Percentiles rank a stretch among this genome's conserved stretches.
Evolutionary conservation across 2,329 filamentous ascomycete genomes (phyloP).

Genomic region (Xylariaceae sp.): DNA sequence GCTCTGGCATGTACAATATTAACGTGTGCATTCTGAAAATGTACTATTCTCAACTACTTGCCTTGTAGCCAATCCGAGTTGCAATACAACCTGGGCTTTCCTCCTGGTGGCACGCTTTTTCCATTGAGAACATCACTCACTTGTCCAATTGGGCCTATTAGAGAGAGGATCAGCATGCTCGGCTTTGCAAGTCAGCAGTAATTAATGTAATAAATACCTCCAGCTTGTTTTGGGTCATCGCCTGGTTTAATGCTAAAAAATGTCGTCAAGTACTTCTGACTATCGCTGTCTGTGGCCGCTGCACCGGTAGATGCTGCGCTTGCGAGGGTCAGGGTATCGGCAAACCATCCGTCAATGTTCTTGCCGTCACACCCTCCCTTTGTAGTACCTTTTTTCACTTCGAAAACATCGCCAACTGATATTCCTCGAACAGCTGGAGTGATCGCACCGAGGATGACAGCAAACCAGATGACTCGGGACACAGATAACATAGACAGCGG

Average conservation of each 20-base stretch:
- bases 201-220: not conserved
- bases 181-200: not conserved
- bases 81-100: slow-evolving; percentile 21
- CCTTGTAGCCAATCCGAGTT: slow-evolving; percentile 18
- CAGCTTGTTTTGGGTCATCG: slow-evolving; percentile 12
- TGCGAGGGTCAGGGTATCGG: slow-evolving; percentile 12
- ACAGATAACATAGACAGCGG: no score
- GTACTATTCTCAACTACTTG: not conserved
- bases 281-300: slow-evolving; percentile 17
- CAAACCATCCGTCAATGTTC: slow-evolving; percentile 18
- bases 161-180: not conserved
- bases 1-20: slow-evolving; percentile 9
- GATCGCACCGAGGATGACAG: not conserved
- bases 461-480: not conserved
- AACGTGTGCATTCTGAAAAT: not conserved
- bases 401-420: slow-evolving; percentile 14
- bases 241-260: slow-evolving; percentile 16
- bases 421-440: not conserved
- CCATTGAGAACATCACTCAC: slow-evolving; percentile 7
- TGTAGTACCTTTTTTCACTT: slow-evolving; percentile 11
- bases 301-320: slow-evolving; percentile 9
- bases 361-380: slow-evolving; percentile 17
- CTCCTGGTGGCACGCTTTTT: not conserved
- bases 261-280: slow-evolving; percentile 17
- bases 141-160: slow-evolving; percentile 8